Percentiles rank a stretch among this genome's conserved stretches.
These are phyloP conservation scores for Calamus simplicifolius DNA, from an alignment of 176 grass and related monocot genomes.

Conservation along the genomic window DNA sequence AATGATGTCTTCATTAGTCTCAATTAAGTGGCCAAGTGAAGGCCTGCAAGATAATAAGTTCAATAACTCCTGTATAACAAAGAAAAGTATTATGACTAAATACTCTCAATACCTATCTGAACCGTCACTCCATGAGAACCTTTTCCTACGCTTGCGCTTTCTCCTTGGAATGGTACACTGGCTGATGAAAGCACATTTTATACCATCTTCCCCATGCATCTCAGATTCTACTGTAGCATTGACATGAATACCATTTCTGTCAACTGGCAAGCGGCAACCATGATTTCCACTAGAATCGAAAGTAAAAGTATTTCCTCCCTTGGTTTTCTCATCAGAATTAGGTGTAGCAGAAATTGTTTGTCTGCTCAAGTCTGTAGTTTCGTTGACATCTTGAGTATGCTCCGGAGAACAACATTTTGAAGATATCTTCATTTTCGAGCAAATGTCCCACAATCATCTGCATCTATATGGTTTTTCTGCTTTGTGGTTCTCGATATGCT, in stretches of 20 bases:
- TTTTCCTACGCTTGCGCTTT: slow-evolving; percentile 43
- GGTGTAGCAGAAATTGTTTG: slow-evolving; percentile 3
- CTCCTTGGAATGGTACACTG: slow-evolving; percentile 33
- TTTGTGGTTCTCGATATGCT: slow-evolving; percentile 20
- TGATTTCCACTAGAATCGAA: slow-evolving; percentile 10
- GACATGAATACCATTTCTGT: slow-evolving; percentile 3
- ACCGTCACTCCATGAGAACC: slow-evolving; percentile 63
- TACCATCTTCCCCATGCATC: slow-evolving; percentile 14
- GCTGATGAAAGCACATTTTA: slow-evolving; percentile 28
- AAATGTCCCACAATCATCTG: slow-evolving; percentile 24
- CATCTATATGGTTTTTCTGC: slow-evolving; percentile 18
- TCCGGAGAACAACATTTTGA: slow-evolving; percentile 18
- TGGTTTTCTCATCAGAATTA: slow-evolving; percentile 18
- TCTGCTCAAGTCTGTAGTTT: slow-evolving; percentile 17
- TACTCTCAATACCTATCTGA: slow-evolving; percentile 60
- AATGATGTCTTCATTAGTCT: no score
- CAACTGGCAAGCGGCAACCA: neutral
- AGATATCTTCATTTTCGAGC: slow-evolving; percentile 53
- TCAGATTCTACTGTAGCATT: slow-evolving; percentile 3
- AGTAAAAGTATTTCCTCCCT: slow-evolving; percentile 20
- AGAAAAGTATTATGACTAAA: no score
- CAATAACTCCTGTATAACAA: no score
- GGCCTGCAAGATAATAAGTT: no score
- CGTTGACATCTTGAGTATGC: slow-evolving; percentile 23
- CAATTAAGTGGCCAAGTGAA: no score